A percentile compares a stretch with the other conserved stretches of the same genome.
Evolutionary conservation across 352 stramenopile genomes (phyloP).

Genomic region (Phytopythium kandeliae): DNA sequence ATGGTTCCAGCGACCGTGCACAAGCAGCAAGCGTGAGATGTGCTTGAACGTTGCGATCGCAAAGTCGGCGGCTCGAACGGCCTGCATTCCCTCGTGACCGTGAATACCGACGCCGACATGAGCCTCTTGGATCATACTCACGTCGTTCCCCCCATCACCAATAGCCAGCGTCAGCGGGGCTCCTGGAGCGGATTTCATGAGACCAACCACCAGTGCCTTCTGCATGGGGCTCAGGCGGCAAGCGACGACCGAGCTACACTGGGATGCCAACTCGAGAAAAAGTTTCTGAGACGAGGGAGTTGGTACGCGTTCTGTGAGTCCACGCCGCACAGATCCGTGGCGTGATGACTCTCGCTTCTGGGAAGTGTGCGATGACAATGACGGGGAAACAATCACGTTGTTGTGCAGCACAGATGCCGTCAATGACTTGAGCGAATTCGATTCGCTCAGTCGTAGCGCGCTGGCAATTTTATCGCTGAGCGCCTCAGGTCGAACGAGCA

Average conservation of each 20-base stretch:
- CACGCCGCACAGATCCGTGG: conserved; percentile 34
- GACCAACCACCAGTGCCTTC: conserved; percentile 91
- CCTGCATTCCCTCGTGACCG: conserved; percentile 95
- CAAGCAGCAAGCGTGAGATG: conserved; percentile 68
- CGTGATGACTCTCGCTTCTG: conserved; percentile 20
- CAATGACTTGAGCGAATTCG: conserved; percentile 46
- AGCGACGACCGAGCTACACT: conserved; percentile 84
- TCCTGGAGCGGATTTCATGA: conserved; percentile 84
- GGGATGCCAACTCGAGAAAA: conserved; percentile 80
- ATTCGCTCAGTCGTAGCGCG: conserved; percentile 21
- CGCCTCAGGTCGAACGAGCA: conserved; percentile 4
- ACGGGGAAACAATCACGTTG: neutral
- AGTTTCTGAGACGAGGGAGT: conserved; percentile 41
- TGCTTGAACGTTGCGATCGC: conserved; percentile 80
- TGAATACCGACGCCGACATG: conserved; percentile 98
- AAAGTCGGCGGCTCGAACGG: conserved; percentile 79
- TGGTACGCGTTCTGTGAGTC: conserved; percentile 13
- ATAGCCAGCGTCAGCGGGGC: conserved; percentile 92
- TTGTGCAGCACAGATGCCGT: conserved; percentile 16
- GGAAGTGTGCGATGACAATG: conserved; percentile 5
- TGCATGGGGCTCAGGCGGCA: conserved; percentile 89
- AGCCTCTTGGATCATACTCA: conserved; percentile 99
- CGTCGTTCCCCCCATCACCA: conserved; percentile 98
- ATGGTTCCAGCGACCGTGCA: conserved; percentile 86
- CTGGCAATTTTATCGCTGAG: conserved; percentile 10